Evolutionary conservation across 805 yeast species (phyloP), one percentile per base, ranked within the genome.

Genomic region (Zygosaccharomyces rouxii): DNA sequence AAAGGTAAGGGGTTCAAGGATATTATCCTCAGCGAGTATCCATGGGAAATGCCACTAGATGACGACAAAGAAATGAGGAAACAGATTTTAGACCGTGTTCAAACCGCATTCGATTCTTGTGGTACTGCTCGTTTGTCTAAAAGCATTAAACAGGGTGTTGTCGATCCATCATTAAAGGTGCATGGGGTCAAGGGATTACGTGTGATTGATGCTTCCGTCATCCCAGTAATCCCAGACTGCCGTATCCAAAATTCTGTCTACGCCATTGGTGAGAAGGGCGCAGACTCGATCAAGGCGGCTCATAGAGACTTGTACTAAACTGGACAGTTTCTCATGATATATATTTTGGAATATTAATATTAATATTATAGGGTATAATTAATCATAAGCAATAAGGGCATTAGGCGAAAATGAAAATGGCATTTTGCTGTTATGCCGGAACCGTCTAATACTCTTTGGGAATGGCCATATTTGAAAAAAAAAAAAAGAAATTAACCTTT

Each of bases 31-130:
- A 53, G 52, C 21, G 66, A 63, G 44, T 63, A 55, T 46, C 68
- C 68, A 16, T 64, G 67, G 57, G 65, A 62, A 22, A 60, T 62
- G 59, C 62, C 62, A 25, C 61, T 64, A 23, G 60, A 62, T 35
- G 51, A 56, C 38, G 68, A 64, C 42, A 57, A 59, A 46, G 64
- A 60, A 45, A 58, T 64, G 63, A 60, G 57, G 53, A 51, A 55
- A 42, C 62, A 62, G 30, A 67, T 64, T 25, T 55, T 64, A 35
- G 62, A 62, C 42, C 58, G 64, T 38, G 62, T 62, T 21, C 68
- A 64, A 46, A 64, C 69, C 18, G 64, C 65, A n/a, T 64, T 62
- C 60, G 68, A 64, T 47, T 67, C 68, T 28, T 62, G 67, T 29
- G 69, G 69, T 42, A 64, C 69, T 23, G 50, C 53, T 45, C 59